These are phyloP conservation scores for Glycine tomentella DNA, from an alignment of 306 rosid genomes.

Conservation along the genomic window DNA sequence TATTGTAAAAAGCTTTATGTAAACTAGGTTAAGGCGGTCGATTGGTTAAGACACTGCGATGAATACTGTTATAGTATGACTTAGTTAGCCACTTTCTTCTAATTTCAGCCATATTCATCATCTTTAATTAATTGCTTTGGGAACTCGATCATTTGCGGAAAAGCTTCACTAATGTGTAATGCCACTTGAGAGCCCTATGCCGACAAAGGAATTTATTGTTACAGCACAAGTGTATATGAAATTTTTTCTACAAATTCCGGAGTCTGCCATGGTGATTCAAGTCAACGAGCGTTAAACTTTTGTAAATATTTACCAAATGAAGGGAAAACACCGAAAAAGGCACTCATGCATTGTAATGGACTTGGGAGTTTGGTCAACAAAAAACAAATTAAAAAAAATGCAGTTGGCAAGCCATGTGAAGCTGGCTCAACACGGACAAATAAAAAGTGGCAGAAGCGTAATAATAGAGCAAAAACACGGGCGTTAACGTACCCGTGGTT, in stretches of 20 bases:
- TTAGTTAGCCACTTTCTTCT: background rate
- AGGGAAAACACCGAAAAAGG: background rate
- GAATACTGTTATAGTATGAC: too few relatives aligned
- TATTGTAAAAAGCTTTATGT: too few relatives aligned
- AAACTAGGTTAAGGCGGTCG: too few relatives aligned
- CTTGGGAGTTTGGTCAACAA: conserved; percentile 43
- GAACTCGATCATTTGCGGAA: background rate
- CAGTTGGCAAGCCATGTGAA: conserved; percentile 24
- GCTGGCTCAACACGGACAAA: conserved; percentile 4
- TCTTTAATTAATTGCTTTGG: background rate
- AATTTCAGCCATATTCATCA: background rate
- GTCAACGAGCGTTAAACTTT: conserved; percentile 22
- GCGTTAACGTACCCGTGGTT: background rate
- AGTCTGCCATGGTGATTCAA: background rate
- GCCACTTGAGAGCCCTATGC: conserved; percentile 13
- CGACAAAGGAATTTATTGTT: conserved; percentile 27
- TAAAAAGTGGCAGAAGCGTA: conserved; percentile 44
- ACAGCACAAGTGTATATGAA: background rate
- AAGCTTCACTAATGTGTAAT: background rate
- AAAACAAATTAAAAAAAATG: background rate
- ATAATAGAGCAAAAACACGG: conserved; percentile 46
- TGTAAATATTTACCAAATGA: too few relatives aligned
- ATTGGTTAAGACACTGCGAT: background rate
- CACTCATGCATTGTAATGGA: background rate
- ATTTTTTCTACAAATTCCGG: background rate